These are phyloP conservation scores for Phylloporus sp. DNA, from an alignment of 768 basidiomycete species.

Conservation along the genomic window DNA sequence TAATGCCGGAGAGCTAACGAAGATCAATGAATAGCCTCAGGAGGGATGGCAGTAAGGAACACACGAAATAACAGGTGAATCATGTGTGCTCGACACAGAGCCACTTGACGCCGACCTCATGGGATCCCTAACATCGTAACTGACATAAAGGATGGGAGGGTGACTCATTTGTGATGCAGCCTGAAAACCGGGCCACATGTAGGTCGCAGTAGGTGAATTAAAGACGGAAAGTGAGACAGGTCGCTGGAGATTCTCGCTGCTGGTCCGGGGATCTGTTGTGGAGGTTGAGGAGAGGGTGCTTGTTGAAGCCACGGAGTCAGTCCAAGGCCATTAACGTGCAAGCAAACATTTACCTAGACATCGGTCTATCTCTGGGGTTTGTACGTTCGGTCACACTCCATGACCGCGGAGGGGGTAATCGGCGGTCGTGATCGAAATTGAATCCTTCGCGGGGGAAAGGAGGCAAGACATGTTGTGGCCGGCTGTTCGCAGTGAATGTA, in stretches of 20 bases:
- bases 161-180: conserved; percentile 42
- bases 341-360: conserved; percentile 24
- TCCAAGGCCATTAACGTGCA: conserved; percentile 4
- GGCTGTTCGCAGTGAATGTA: conserved; percentile 27
- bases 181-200: conserved; percentile 45
- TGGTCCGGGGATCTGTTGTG: conserved; percentile 16
- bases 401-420: conserved; percentile 31
- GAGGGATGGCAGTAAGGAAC: conserved; percentile 19
- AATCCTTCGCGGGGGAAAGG: conserved; percentile 30
- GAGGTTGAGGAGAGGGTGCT: conserved; percentile 22
- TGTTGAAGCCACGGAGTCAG: conserved; percentile 20
- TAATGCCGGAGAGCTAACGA: conserved; percentile 27
- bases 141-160: conserved; percentile 39
- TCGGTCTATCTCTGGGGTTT: conserved; percentile 20
- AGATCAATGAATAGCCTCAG: conserved; percentile 14
- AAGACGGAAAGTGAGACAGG: conserved; percentile 39
- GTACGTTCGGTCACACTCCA: conserved; percentile 24
- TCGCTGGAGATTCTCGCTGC: conserved; percentile 27
- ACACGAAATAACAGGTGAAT: conserved; percentile 30
- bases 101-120: conserved; percentile 31
- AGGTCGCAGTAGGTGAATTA: conserved; percentile 43
- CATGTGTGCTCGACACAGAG: conserved; percentile 26
- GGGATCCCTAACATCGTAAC: conserved; percentile 30
- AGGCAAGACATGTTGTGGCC: conserved; percentile 33
- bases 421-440: conserved; percentile 33